These are phyloP conservation scores for Lichtheimia corymbifera DNA, from an alignment of 371 early-diverging fungal species.

Conservation along the genomic window DNA sequence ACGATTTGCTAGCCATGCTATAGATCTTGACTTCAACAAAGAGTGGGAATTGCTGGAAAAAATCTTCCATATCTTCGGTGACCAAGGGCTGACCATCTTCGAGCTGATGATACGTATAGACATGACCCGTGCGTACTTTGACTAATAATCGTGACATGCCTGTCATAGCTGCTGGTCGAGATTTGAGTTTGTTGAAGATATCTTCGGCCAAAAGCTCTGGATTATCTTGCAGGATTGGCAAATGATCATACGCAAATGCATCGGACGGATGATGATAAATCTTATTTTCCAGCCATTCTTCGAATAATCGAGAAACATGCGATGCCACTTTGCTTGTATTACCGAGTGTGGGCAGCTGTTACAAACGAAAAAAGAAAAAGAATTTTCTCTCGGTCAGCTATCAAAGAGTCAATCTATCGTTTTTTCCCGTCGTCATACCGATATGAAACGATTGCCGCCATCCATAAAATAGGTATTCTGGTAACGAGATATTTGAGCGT, in stretches of 20 bases:
- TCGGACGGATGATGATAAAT: constrained; percentile 16
- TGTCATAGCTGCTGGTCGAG: constrained; percentile 10
- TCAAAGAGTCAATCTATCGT: no score
- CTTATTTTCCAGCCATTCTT: constrained; percentile 33
- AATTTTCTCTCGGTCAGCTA: no score
- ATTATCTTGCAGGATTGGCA: constrained; percentile 32
- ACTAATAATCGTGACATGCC: constrained; percentile 19
- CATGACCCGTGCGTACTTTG: constrained; percentile 31
- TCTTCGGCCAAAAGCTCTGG: constrained; percentile 33
- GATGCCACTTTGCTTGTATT: constrained; percentile 24
- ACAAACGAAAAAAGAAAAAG: no score
- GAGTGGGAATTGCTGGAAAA: constrained; percentile 38
- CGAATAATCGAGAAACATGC: constrained; percentile 32
- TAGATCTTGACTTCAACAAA: constrained; percentile 33
- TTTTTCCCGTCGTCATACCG: constrained; percentile 10
- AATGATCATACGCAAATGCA: constrained; percentile 4
- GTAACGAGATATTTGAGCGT: constrained; percentile 12
- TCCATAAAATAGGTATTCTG: constrained; percentile 40
- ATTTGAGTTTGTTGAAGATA: constrained; percentile 22
- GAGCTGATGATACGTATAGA: constrained; percentile 28
- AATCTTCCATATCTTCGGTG: constrained; percentile 33
- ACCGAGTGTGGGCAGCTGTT: constrained; percentile 32
- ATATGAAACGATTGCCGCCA: constrained; percentile 34
- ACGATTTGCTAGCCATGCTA: constrained; percentile 7
- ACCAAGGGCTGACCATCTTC: constrained; percentile 30